Conservation (phyloP, 371 early-diverging fungal species). For the Actinomortierella wolfii region DNA sequence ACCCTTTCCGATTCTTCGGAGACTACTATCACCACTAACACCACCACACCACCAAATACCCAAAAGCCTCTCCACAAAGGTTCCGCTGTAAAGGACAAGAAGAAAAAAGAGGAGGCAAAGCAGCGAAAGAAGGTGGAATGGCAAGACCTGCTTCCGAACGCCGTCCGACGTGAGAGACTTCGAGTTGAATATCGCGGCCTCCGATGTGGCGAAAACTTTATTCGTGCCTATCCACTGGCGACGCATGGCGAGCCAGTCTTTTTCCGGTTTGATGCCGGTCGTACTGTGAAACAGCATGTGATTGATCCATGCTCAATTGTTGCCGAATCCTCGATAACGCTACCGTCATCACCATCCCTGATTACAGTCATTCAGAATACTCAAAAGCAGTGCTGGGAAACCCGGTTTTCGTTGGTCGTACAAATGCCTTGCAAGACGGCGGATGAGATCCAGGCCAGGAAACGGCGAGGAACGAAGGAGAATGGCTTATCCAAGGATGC, state of each 20-base stretch:
- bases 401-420: conserved; percentile 21
- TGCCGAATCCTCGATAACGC: conserved; percentile 4
- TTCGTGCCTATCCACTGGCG: conserved; percentile 40
- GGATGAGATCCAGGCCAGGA: conserved; percentile 18
- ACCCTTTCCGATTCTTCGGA: too few relatives aligned
- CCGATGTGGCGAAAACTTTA: conserved; percentile 29
- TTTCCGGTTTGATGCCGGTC: conserved; percentile 36
- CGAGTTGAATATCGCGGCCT: conserved; percentile 32
- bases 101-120: background rate
- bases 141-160: conserved; percentile 39
- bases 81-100: too few relatives aligned
- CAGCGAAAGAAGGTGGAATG: conserved; percentile 10
- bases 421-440: conserved; percentile 7
- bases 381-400: conserved; percentile 29
- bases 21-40: background rate
- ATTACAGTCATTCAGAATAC: conserved; percentile 16
- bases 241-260: conserved; percentile 34
- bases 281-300: too few relatives aligned
- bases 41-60: background rate
- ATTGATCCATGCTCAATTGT: conserved; percentile 4
- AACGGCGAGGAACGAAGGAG: background rate
- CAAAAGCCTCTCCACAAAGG: too few relatives aligned
- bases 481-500: background rate
- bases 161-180: conserved; percentile 32
- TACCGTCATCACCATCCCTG: too few relatives aligned